Percentiles rank a stretch among this genome's conserved stretches.
Evolutionary conservation across 768 basidiomycete species (phyloP).

Genomic region (Amanita pseudoporphyria): DNA sequence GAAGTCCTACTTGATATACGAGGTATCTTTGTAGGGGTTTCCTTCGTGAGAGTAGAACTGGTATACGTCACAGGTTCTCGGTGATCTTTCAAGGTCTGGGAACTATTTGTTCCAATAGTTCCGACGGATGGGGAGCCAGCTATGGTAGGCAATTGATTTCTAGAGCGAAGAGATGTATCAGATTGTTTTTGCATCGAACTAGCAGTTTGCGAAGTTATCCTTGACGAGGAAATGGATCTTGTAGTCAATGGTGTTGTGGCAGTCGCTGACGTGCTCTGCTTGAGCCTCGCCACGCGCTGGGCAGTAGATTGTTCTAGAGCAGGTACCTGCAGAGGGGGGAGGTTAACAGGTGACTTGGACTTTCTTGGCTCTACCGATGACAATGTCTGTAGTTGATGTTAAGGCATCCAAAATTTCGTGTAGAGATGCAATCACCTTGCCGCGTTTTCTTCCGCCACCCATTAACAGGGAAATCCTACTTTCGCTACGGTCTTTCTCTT

Average conservation of each 20-base stretch:
- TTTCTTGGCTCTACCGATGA: slow-evolving; percentile 80
- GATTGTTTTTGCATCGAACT: slow-evolving; percentile 86
- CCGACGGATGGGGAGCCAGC: slow-evolving; percentile 90
- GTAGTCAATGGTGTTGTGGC: slow-evolving; percentile 25
- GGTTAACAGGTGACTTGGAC: slow-evolving; percentile 51
- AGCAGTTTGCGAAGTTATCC: slow-evolving; percentile 71
- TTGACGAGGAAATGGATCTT: slow-evolving; percentile 44
- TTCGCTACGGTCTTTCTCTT: slow-evolving; percentile 84
- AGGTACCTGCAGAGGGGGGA: slow-evolving; percentile 89
- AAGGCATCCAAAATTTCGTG: slow-evolving; percentile 10
- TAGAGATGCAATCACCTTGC: slow-evolving; percentile 53
- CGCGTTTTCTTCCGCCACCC: slow-evolving; percentile 62
- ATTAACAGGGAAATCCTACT: slow-evolving; percentile 84
- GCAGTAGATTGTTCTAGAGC: slow-evolving; percentile 76
- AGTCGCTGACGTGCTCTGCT: slow-evolving; percentile 39
- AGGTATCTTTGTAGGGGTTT: slow-evolving; percentile 89
- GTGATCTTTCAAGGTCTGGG: slow-evolving; percentile 42
- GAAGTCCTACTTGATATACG: slow-evolving; percentile 84
- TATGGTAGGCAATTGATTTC: slow-evolving; percentile 79
- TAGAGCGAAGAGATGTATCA: slow-evolving; percentile 67
- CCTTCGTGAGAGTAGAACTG: slow-evolving; percentile 48
- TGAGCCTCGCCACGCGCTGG: slow-evolving; percentile 77
- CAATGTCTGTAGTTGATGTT: slow-evolving; percentile 46
- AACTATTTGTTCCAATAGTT: slow-evolving; percentile 37
- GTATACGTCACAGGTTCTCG: slow-evolving; percentile 43